phyloP scores from a whole-genome alignment of 2,329 filamentous ascomycete genomes.

The Colletotrichum lupini region DNA sequence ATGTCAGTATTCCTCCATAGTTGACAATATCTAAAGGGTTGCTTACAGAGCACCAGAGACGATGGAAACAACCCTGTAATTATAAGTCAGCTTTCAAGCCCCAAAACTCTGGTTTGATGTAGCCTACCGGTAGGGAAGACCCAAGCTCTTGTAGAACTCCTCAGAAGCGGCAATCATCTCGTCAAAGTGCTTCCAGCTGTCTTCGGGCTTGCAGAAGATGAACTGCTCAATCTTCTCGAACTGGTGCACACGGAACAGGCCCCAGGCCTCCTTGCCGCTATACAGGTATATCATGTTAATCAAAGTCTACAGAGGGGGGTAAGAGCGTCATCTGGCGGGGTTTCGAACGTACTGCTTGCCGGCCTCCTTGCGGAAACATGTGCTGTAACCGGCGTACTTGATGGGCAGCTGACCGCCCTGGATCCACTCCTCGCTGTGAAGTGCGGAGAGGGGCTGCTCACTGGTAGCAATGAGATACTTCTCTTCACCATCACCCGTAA shows the following conservation, averaged over 20 bases:
- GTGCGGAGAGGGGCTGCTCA: conserved; percentile 93
- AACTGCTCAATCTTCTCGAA: conserved; percentile 96
- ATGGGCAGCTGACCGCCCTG: conserved; percentile 86
- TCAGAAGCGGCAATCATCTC: conserved; percentile 92
- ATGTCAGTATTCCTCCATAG: not conserved
- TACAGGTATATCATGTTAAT: conserved; percentile 24
- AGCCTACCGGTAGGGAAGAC: conserved; percentile 79
- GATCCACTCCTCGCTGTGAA: conserved; percentile 95
- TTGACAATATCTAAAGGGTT: not conserved
- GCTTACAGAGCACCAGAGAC: conserved; percentile 84
- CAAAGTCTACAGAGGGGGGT: not conserved
- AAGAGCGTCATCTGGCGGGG: conserved; percentile 15
- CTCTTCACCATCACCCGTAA: conserved; percentile 88
- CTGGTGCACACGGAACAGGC: conserved; percentile 97
- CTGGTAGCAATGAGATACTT: conserved; percentile 79
- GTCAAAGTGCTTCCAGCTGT: conserved; percentile 94
- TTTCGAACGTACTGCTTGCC: conserved; percentile 73
- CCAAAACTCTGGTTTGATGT: not conserved
- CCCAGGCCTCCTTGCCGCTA: conserved; percentile 87
- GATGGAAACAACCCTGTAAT: conserved; percentile 77
- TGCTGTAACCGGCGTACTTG: conserved; percentile 92
- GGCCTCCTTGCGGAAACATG: conserved; percentile 95
- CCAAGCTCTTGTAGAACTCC: conserved; percentile 93
- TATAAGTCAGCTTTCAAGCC: not conserved
- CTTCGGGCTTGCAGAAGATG: conserved; percentile 83